Conservation (phyloP, 129 eudicot species). For the Calendula officinalis region DNA sequence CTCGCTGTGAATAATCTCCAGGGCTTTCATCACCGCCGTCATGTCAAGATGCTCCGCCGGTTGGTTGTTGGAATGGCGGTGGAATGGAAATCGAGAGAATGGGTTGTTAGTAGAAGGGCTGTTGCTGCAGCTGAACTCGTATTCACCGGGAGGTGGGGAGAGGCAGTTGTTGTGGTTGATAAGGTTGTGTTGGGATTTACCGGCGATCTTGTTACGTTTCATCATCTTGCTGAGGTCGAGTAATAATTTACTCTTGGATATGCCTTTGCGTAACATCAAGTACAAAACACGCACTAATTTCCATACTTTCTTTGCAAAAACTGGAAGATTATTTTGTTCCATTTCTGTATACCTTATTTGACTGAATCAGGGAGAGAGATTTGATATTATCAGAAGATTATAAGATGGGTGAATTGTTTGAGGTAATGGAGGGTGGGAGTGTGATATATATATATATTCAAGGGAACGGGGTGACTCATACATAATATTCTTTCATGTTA, state of each 20-base stretch:
- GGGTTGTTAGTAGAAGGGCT: conserved; percentile 33
- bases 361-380: neutral
- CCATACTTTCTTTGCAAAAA: conserved; percentile 45
- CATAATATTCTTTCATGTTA: conserved; percentile 8
- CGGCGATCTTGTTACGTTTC: conserved; percentile 50
- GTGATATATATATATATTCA: conserved; percentile 39
- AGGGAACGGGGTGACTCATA: neutral
- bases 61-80: conserved; percentile 11
- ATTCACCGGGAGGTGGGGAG: conserved; percentile 35
- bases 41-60: neutral
- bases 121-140: conserved; percentile 61
- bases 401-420: conserved; percentile 9
- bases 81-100: conserved; percentile 30
- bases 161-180: conserved; percentile 32
- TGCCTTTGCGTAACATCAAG: conserved; percentile 44
- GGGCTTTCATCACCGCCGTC: neutral
- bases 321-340: conserved; percentile 50
- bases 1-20: conserved; percentile 17
- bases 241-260: conserved; percentile 33
- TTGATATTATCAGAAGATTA: neutral
- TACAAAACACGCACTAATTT: conserved; percentile 35
- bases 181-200: conserved; percentile 40
- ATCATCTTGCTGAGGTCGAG: conserved; percentile 40
- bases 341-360: conserved; percentile 28
- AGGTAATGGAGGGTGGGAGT: conserved; percentile 1